Conservation (phyloP, 345 rosid genomes). For the Corymbia maculata region DNA sequence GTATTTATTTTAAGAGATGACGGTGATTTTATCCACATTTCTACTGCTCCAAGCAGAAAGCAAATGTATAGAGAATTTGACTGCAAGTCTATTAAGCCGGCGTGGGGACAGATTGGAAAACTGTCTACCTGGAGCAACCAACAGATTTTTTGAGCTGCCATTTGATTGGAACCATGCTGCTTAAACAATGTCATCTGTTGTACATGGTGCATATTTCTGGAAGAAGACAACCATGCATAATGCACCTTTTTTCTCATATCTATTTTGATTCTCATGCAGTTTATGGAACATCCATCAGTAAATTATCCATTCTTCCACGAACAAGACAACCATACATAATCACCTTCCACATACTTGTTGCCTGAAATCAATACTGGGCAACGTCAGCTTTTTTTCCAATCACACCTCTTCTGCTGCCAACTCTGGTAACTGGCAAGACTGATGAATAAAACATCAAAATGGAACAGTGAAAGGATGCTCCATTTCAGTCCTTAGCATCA, state of each 20-base stretch:
- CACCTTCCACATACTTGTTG: not conserved
- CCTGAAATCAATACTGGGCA: not conserved
- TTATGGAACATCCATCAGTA: not conserved
- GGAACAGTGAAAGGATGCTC: not conserved
- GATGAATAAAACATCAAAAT: not conserved
- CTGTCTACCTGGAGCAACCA: not conserved
- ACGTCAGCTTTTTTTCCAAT: not conserved
- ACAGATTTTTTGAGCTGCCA: not conserved
- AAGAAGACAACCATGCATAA: not conserved
- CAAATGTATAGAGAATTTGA: not conserved
- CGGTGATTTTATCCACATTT: not conserved
- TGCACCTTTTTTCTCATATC: not conserved
- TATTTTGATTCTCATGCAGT: not conserved
- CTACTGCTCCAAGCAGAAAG: not conserved
- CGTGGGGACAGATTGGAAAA: not conserved
- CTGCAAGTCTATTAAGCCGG: not conserved
- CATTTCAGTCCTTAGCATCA: conserved; percentile 2
- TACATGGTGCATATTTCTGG: not conserved
- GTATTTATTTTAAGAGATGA: too few relatives aligned
- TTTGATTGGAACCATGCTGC: not conserved
- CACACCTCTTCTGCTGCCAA: not conserved
- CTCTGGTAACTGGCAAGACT: not conserved
- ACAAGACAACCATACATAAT: not conserved
- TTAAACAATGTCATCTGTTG: not conserved
- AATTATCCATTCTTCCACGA: not conserved